Evolutionary conservation across 106 monocot genomes (phyloP).

Genomic region (Posidonia australis): DNA sequence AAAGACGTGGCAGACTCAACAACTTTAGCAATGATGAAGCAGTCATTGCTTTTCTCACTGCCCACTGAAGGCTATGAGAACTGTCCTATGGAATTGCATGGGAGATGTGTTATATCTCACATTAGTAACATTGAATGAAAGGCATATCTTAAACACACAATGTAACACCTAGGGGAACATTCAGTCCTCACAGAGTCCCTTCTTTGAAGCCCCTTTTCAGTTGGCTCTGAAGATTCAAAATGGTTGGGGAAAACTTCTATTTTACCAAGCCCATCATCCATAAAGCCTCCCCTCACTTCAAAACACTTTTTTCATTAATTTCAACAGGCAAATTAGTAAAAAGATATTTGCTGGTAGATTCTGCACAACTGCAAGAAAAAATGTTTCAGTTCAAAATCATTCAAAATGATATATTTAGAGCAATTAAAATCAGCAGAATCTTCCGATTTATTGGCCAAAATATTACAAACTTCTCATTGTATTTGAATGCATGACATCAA

Average conservation of each 20-base stretch:
- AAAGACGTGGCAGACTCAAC: conserved; percentile 49
- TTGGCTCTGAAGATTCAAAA: conserved; percentile 38
- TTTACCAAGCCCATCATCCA: conserved; percentile 75
- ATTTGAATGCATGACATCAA: too few relatives aligned
- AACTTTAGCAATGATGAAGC: conserved; percentile 63
- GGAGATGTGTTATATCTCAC: conserved; percentile 5
- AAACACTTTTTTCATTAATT: too few relatives aligned
- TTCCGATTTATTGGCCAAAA: too few relatives aligned
- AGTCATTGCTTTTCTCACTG: conserved; percentile 25
- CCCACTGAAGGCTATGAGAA: conserved; percentile 37
- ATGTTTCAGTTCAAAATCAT: too few relatives aligned
- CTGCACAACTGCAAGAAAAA: too few relatives aligned
- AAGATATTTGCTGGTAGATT: too few relatives aligned
- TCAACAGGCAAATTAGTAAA: too few relatives aligned
- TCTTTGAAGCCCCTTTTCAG: conserved; percentile 25
- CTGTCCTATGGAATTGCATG: conserved; percentile 25
- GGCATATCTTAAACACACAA: conserved; percentile 2
- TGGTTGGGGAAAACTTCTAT: conserved; percentile 56
- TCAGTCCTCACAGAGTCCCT: conserved; percentile 17
- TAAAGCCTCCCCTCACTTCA: conserved; percentile 13
- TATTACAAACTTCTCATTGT: too few relatives aligned
- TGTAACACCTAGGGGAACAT: conserved; percentile 41
- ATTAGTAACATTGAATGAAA: conserved; percentile 2
- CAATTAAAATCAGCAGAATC: too few relatives aligned
- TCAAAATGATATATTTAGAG: too few relatives aligned